These are phyloP conservation scores for Blumeria graminis DNA, from an alignment of 2,329 filamentous ascomycete genomes.

Conservation along the genomic window DNA sequence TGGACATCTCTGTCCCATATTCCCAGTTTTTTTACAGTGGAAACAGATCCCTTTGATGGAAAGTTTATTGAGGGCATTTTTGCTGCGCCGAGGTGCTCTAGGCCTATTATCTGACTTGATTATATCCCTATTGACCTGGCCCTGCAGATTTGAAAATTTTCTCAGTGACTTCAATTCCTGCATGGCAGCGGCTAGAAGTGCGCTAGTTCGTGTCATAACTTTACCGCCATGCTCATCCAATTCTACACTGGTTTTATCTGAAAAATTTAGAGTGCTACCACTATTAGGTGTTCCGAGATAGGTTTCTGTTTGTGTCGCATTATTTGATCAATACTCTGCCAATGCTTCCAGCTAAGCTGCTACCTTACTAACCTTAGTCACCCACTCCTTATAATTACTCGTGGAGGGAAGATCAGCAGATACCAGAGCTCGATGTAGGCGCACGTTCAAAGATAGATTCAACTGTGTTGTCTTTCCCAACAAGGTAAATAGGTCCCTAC, in stretches of 20 bases:
- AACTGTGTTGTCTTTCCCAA: background rate
- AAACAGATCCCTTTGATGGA: background rate
- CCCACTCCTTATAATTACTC: background rate
- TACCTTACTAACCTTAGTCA: background rate
- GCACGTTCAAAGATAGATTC: background rate
- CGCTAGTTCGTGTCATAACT: background rate
- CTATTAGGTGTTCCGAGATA: background rate
- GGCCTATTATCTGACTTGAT: background rate
- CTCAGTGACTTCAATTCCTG: too few relatives aligned
- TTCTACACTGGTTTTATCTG: background rate
- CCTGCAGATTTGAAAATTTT: background rate
- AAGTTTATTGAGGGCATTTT: background rate
- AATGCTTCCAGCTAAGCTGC: background rate
- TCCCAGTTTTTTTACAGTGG: background rate
- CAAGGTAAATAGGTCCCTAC: background rate
- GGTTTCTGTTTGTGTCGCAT: background rate
- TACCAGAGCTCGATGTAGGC: background rate
- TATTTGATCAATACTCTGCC: background rate
- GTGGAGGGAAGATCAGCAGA: background rate
- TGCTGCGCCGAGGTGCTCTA: background rate
- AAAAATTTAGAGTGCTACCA: background rate
- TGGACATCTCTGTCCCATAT: background rate
- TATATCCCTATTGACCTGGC: background rate
- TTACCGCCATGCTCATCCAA: background rate
- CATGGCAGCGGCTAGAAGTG: background rate